Evolutionary conservation across 2,329 filamentous ascomycete species (phyloP).

Genomic region (Apiospora sp.): DNA sequence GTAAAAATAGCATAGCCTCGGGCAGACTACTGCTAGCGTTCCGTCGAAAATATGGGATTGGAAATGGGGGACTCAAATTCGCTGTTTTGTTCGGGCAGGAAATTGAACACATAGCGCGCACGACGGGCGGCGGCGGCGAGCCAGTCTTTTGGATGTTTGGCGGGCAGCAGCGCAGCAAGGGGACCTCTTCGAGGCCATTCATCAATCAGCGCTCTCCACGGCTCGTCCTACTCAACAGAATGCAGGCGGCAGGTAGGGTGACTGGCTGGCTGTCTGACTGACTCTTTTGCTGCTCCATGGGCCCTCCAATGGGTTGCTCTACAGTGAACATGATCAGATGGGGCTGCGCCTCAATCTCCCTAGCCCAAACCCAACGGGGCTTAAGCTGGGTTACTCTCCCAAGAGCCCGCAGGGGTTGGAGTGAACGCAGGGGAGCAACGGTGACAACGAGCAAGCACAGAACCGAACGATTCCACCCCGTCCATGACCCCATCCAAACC

Average conservation of each 20-base stretch:
- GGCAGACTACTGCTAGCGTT: constrained; percentile 21
- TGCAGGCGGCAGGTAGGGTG: not conserved
- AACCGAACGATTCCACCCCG: constrained; percentile 19
- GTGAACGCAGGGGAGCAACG: constrained; percentile 19
- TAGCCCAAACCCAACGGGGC: constrained; percentile 16
- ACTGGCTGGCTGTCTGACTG: not conserved
- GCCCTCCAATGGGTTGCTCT: not conserved
- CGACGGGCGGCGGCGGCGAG: not conserved
- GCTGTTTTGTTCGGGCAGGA: constrained; percentile 4
- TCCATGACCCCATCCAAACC: constrained; percentile 20
- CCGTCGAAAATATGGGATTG: not conserved
- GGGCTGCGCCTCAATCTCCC: constrained; percentile 13
- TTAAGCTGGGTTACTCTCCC: constrained; percentile 20
- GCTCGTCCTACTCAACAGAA: constrained; percentile 2
- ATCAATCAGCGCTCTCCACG: not conserved
- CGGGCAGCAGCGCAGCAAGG: not conserved
- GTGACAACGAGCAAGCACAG: constrained; percentile 19
- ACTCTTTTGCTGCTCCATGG: not conserved
- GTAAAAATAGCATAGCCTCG: constrained; percentile 20
- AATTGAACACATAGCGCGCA: not conserved
- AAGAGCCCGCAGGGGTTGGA: constrained; percentile 5
- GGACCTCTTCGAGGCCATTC: not conserved
- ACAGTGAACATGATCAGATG: constrained; percentile 18
- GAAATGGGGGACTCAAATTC: constrained; percentile 16
- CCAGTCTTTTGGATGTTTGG: not conserved